Percentiles rank a stretch among this genome's conserved stretches.
Conservation (phyloP, 2,329 filamentous ascomycete genomes). For the Aureobasidium sp. region DNA sequence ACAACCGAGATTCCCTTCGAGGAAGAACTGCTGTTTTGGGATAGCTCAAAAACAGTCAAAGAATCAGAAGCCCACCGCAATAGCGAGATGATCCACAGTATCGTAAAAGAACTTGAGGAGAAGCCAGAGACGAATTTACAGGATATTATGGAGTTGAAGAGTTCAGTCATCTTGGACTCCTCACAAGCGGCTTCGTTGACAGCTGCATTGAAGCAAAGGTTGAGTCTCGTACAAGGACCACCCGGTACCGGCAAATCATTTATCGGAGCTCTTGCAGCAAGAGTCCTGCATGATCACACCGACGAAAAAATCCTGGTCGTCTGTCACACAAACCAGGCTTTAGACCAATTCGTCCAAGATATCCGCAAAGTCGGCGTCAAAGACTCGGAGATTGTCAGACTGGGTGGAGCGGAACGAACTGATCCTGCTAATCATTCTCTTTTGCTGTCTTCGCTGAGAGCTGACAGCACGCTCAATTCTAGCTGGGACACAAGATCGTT, state of each 20-base stretch:
- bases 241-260: constrained; percentile 54
- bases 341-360: constrained; percentile 55
- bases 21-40: constrained; percentile 18
- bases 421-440: not conserved
- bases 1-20: constrained; percentile 15
- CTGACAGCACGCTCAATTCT: not conserved
- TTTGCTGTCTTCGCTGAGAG: not conserved
- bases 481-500: not conserved
- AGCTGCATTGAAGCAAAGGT: constrained; percentile 43
- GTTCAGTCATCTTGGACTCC: constrained; percentile 45
- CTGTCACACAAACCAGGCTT: constrained; percentile 46
- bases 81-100: not conserved
- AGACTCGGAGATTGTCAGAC: not conserved
- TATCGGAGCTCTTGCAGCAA: constrained; percentile 52
- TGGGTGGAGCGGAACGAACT: not conserved
- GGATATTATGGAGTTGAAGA: constrained; percentile 26
- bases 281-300: constrained; percentile 44
- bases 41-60: constrained; percentile 26
- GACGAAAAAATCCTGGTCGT: constrained; percentile 35
- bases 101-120: not conserved
- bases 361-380: constrained; percentile 26
- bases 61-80: not conserved
- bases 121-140: constrained; percentile 21
- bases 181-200: constrained; percentile 47
- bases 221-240: constrained; percentile 62